A percentile compares a stretch with the other conserved stretches of the same genome.
Evolutionary conservation across 2,329 filamentous ascomycete species (phyloP).

Genomic region (Tolypocladium inflatum): DNA sequence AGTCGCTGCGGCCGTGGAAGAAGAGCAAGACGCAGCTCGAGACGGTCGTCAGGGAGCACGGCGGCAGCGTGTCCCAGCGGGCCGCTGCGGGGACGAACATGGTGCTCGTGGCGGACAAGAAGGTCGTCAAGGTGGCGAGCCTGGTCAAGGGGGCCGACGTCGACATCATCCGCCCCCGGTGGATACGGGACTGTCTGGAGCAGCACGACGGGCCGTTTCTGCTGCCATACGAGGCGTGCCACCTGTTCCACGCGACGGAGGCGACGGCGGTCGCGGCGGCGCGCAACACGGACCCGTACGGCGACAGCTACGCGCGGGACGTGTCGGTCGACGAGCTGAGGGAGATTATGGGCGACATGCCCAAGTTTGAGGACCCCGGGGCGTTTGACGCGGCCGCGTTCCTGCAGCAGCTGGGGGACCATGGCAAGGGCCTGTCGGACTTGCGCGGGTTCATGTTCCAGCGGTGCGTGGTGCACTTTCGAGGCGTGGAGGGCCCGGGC

Average conservation of each 20-base stretch:
- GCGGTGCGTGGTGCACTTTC: conserved; percentile 32
- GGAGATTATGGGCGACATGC: conserved; percentile 38
- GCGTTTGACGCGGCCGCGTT: conserved; percentile 37
- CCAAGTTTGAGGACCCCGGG: conserved; percentile 31
- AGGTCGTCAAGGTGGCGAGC: conserved; percentile 71
- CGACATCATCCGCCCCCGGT: conserved; percentile 69
- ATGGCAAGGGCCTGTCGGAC: conserved; percentile 41
- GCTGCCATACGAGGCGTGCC: conserved; percentile 49
- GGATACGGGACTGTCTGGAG: conserved; percentile 75
- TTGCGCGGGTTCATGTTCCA: conserved; percentile 44
- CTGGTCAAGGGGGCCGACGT: conserved; percentile 62
- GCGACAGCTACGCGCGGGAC: conserved; percentile 76
- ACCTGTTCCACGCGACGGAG: conserved; percentile 63
- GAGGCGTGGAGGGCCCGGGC: conserved; percentile 16
- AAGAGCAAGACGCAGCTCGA: conserved; percentile 74
- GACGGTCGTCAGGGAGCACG: conserved; percentile 70
- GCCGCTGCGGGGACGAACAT: conserved; percentile 52
- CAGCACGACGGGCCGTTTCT: conserved; percentile 45
- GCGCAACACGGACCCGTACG: conserved; percentile 62
- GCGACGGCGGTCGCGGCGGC: conserved; percentile 43
- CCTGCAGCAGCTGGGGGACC: conserved; percentile 44
- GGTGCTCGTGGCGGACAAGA: conserved; percentile 72
- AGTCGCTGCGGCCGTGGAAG: conserved; percentile 59
- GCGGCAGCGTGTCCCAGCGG: conserved; percentile 70
- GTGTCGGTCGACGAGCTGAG: conserved; percentile 53